Evolutionary conservation across 2,329 filamentous ascomycete species (phyloP), one percentile per base, ranked within the genome.

Genomic region (Pleoardoris graminearum): DNA sequence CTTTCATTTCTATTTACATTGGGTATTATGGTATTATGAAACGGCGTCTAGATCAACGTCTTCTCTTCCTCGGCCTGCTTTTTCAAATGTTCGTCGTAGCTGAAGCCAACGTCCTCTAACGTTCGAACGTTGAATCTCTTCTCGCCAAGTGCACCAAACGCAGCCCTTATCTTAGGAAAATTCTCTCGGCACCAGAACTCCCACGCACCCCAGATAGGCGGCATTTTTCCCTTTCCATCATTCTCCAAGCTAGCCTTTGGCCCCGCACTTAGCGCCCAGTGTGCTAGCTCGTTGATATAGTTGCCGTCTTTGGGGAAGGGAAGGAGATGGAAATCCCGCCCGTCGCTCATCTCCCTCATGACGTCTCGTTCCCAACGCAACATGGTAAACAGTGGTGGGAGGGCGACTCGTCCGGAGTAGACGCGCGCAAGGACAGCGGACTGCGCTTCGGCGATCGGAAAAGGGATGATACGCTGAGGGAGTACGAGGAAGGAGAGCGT

Each of bases 381-480:
- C 87, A 97, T 95, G 46, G 85, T 83, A 0, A 76, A 67, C 1
- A 69, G 70, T 0, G 82, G 66, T 0, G 91, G 91, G 7, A 96
- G 76, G 0, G 74, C 57, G 0, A 96, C 76, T 0, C 83, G 76
- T 29, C 89, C 88, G 0, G 90, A 84, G 82, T 90, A 96, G 0
- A 92, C 82, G 1, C 90, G 84, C 2, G 91, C 85, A 39, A 95
- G 79, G 0, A 90, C 82, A 0, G 91, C 88, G 1, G 85, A 85
- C 72, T 97, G 92, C 5, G 84, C 85, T 75, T 97, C 91, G 0
- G 86, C 82, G 1, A 94, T 65, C 0, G 90, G 87, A 69, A 96
- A 96, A 0, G 93, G 93, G n/a, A 95, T 88, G n/a, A 94, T 84
- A 60, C 88, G 88, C 67, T 91, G 87, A 14, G 89, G 86, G 33